These are phyloP conservation scores for Cardamine chenopodiifolia DNA, from an alignment of 345 rosid genomes.

Conservation along the genomic window DNA sequence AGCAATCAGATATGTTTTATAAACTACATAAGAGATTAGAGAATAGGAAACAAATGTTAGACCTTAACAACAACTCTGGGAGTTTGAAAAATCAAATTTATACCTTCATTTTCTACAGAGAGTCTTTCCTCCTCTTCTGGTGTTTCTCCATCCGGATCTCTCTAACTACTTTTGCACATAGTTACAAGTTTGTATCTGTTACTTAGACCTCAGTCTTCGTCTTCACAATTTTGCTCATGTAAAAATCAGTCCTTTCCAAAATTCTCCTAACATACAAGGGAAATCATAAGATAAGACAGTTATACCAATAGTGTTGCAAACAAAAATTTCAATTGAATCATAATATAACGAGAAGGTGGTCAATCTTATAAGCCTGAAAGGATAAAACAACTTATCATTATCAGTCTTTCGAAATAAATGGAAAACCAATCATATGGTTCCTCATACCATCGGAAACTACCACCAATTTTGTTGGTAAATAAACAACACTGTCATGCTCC, in stretches of 20 bases:
- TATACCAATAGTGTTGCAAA: background rate
- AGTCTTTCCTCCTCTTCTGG: background rate
- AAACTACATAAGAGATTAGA: background rate
- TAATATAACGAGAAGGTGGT: background rate
- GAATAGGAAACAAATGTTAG: background rate
- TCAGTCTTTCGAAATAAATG: background rate
- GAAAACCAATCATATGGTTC: constrained; percentile 1
- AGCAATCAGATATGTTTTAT: background rate
- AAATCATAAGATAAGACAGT: background rate
- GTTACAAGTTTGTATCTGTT: constrained; percentile 6
- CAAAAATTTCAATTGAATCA: background rate
- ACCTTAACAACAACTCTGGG: background rate
- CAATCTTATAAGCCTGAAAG: background rate
- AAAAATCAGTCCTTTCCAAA: background rate
- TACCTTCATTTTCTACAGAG: background rate
- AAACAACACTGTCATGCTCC: background rate
- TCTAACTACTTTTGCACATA: background rate
- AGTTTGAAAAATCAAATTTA: background rate
- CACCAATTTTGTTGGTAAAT: background rate
- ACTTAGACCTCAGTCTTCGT: background rate
- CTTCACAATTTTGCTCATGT: background rate
- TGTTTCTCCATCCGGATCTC: background rate
- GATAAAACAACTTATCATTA: constrained; percentile 2
- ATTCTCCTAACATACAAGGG: background rate
- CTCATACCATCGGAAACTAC: background rate